Evolutionary conservation across 2,329 filamentous ascomycete genomes (phyloP).

Genomic region (Hirsutella thompsonii): DNA sequence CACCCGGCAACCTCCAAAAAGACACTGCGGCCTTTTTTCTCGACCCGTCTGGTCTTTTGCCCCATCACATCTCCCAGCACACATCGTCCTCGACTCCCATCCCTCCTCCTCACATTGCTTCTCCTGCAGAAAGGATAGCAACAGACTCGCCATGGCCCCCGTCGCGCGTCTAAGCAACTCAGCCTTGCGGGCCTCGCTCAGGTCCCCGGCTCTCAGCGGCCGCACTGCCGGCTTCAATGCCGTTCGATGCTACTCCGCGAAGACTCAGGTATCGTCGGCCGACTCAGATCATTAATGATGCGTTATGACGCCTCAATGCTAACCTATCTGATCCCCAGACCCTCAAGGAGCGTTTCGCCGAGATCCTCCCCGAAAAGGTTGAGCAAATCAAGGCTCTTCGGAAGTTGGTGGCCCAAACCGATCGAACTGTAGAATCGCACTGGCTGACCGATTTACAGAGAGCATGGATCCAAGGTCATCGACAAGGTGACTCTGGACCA

Average conservation of each 20-base stretch:
- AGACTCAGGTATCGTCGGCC: conserved; percentile 80
- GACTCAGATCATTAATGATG: conserved; percentile 11
- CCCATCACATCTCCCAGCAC: conserved; percentile 17
- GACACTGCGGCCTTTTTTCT: conserved; percentile 10
- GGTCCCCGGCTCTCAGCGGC: conserved; percentile 53
- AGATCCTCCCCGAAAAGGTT: conserved; percentile 88
- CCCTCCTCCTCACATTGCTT: conserved; percentile 15
- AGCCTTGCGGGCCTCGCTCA: conserved; percentile 66
- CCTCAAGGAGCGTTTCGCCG: conserved; percentile 96
- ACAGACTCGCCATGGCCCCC: conserved; percentile 56
- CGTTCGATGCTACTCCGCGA: conserved; percentile 83
- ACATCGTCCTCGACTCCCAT: conserved; percentile 16
- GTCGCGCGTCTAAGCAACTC: conserved; percentile 70
- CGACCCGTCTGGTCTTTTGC: conserved; percentile 12
- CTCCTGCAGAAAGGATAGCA: background rate
- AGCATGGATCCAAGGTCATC: conserved; percentile 87
- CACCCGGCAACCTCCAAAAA: conserved; percentile 2
- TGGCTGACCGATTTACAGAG: conserved; percentile 38
- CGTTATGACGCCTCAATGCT: background rate
- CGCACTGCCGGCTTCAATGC: conserved; percentile 66
- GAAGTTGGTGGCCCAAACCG: conserved; percentile 51
- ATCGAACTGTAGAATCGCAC: background rate
- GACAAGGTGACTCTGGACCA: conserved; percentile 98
- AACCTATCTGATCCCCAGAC: conserved; percentile 42
- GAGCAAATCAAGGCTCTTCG: conserved; percentile 98